Conservation (phyloP, 176 grass and related monocot species). For the Thinopyrum elongatum region DNA sequence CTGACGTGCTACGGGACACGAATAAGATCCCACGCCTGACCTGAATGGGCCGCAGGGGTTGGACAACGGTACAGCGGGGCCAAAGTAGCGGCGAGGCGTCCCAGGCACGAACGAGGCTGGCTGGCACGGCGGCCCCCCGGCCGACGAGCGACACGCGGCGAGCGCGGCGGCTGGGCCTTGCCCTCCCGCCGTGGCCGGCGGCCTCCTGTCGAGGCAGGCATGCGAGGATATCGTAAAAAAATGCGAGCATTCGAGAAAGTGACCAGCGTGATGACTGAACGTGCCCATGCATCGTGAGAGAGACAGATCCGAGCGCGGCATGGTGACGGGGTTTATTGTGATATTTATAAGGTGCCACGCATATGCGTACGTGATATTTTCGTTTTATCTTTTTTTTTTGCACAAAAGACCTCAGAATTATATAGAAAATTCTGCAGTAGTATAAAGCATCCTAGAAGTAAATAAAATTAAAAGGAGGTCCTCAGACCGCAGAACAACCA, state of each 20-base stretch:
- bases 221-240: background rate
- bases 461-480: no score
- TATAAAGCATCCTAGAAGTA: no score
- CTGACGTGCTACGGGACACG: background rate
- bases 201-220: background rate
- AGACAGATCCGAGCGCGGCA: background rate
- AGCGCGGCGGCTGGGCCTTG: background rate
- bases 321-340: background rate
- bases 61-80: background rate
- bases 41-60: background rate
- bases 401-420: no score
- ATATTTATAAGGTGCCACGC: background rate
- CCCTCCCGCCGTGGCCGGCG: background rate
- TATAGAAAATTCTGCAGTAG: no score
- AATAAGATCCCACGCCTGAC: background rate
- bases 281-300: background rate
- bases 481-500: no score
- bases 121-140: background rate
- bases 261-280: background rate
- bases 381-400: no score
- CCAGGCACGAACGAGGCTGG: background rate
- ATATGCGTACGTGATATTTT: background rate
- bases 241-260: background rate
- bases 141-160: background rate
- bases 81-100: background rate